Evolutionary conservation across 805 yeast species (phyloP), one percentile per base, ranked within the genome.

Genomic region (Yamadazyma sp.): DNA sequence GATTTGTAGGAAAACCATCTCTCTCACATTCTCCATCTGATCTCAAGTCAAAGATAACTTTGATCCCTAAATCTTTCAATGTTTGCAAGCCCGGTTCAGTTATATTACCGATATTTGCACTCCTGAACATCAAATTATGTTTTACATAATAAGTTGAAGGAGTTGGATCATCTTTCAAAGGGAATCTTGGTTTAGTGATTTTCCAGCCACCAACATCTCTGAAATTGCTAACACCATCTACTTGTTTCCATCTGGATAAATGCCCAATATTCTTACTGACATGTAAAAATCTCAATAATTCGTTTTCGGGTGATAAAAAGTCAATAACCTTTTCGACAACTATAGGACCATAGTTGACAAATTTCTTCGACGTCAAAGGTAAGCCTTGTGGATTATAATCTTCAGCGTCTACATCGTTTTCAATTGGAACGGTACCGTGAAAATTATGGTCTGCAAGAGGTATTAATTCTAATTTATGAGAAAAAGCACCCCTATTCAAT

Each of bases 171-270:
- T 21, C 9, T 4, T 30, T 22, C 20, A 50, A 24, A 8, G 35
- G 35, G 32, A 50, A 60, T 10, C 56, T 45, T 5, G 72, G 69
- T 17, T 35, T 34, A 7, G 44, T 43, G 0, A 77, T 58, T 35
- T 56, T 60, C 76, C 82, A 86, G 10, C 94, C 95, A 1, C 95
- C 96, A 38, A 81, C 52, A 49, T 87, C 95, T 43, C 96, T 68
- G 49, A 85, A 82, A 49, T 86, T 86, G 26, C 72, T 56, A 14
- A 85, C 73, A 0, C 88, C 89, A 5, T 81, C 84, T 14, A 85
- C 70, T 0, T 56, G 33, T 44, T 76, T 76, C 81, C 84, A 80
- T 39, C 89, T 61, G 2, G 76, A 58, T 14, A 62, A 47, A n/a
- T 55, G 52, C 4, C 70, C 70, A 3, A 77, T 55, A 13, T 41